These are phyloP conservation scores for Phytopythium ostracodes DNA, from an alignment of 352 stramenopile genomes.

Conservation along the genomic window DNA sequence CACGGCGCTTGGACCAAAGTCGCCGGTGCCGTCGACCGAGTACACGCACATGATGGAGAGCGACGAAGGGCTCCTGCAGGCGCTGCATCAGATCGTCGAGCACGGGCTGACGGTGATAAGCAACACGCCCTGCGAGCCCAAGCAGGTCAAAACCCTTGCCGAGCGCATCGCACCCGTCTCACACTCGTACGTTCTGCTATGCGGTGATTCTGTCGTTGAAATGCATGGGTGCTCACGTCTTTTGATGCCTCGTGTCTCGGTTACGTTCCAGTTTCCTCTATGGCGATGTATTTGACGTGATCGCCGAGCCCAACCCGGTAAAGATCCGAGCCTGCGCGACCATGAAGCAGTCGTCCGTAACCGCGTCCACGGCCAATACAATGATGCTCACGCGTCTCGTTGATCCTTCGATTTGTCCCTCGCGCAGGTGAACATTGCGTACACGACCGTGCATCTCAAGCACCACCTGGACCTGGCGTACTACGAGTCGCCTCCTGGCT, in stretches of 20 bases:
- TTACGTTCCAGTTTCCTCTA: conserved; percentile 60
- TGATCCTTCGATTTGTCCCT: neutral
- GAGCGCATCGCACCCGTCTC: conserved; percentile 79
- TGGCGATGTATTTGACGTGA: conserved; percentile 81
- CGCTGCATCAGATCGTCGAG: conserved; percentile 66
- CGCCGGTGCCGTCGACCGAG: conserved; percentile 47
- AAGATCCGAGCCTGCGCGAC: conserved; percentile 3
- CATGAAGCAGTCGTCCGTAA: neutral
- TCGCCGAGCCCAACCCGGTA: conserved; percentile 78
- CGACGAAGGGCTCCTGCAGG: conserved; percentile 61
- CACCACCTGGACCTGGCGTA: conserved; percentile 95
- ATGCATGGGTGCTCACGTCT: neutral
- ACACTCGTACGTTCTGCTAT: conserved; percentile 47
- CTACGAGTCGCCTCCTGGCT: conserved; percentile 94
- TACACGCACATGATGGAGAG: conserved; percentile 67
- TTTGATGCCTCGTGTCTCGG: neutral
- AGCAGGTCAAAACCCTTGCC: conserved; percentile 67
- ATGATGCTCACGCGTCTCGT: neutral
- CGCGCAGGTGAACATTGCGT: conserved; percentile 92
- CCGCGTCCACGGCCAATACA: too few relatives aligned
- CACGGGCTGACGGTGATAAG: conserved; percentile 68
- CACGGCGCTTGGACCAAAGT: conserved; percentile 36
- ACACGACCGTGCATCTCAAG: conserved; percentile 88
- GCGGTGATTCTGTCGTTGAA: neutral
- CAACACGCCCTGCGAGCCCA: conserved; percentile 53